Evolutionary conservation across 176 grass and related monocot species (phyloP), one percentile per base, ranked within the genome.

Genomic region (Rhynchospora pubera): DNA sequence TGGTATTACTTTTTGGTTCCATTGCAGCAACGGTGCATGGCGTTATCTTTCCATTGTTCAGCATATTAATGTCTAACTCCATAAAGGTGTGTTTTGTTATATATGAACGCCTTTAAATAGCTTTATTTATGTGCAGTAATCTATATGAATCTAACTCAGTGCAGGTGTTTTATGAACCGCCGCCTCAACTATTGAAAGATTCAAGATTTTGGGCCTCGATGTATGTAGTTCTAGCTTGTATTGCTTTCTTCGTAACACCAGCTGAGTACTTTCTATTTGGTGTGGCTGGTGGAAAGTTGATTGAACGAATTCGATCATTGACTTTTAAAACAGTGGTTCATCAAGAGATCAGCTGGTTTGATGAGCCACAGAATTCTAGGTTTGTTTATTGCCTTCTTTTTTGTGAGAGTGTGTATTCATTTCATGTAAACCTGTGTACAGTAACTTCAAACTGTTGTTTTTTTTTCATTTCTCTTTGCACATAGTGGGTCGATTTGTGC

Each of bases 311-410:
- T 62, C 80, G 91, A 28, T 93, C 90, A 24, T 24, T 80, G 52
- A 84, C 89, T 72, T 97, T 97, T 50, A 77, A 16, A 69, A 86
- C 77, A 57, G 62, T 92, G 47, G 87, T 97, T 66, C 82, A 88
- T 68, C 91, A 92, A 79, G 94, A 97, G 14, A 97, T 94, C 26
- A 87, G 85, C 48, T 94, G 91, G 94, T 97, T 94, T 72, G 94
- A 97, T 80, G 91, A 89, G 55, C 94, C 89, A 80, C 51, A 87
- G 82, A 91, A 97, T 89, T 97, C 94, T 0, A 92, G 91, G 94
- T 92, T 18, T 30, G 5, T 16, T 34, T 16, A 52, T n/a, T 26
- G 0, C 52, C 28, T 9, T 55, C 22, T 87, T 51, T 47, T 18
- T 7, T 67, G 22, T 74, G 63, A 56, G 6, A 53, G 21, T 60